A percentile compares a stretch with the other conserved stretches of the same genome.
Evolutionary conservation across 345 rosid genomes (phyloP).

Genomic region (Trapa bicornis): DNA sequence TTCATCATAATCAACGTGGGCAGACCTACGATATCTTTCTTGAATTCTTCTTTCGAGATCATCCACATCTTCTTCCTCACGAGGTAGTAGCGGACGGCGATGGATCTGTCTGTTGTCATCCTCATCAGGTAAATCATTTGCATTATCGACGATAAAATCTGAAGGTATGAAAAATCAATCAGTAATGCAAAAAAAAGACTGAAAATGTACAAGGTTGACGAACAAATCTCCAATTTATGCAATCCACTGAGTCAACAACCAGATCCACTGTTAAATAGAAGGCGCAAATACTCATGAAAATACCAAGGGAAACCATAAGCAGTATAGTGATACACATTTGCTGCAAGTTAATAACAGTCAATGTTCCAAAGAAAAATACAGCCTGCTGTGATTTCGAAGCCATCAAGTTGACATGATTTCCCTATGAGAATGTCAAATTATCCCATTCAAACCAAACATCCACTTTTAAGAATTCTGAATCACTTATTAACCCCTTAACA

Average conservation of each 20-base stretch:
- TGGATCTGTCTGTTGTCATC: conserved; percentile 58
- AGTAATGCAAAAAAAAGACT: conserved; percentile 1
- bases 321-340: not conserved
- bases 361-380: not conserved
- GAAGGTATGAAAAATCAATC: conserved; percentile 10
- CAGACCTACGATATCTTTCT: conserved; percentile 58
- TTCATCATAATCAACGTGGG: conserved; percentile 74
- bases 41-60: conserved; percentile 76
- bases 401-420: not conserved
- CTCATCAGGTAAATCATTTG: conserved; percentile 73
- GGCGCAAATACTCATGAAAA: not conserved
- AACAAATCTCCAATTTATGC: not conserved
- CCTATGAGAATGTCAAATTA: not conserved
- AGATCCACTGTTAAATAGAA: not conserved
- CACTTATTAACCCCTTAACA: not conserved
- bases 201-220: not conserved
- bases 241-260: not conserved
- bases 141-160: conserved; percentile 77
- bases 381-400: not conserved
- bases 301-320: not conserved
- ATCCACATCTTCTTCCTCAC: conserved; percentile 85
- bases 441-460: not conserved
- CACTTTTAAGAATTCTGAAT: not conserved
- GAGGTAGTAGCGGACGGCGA: conserved; percentile 49
- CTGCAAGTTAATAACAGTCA: not conserved